Conservation (phyloP, 2,329 filamentous ascomycete species). For the Beauveria rudraprayagi region DNA sequence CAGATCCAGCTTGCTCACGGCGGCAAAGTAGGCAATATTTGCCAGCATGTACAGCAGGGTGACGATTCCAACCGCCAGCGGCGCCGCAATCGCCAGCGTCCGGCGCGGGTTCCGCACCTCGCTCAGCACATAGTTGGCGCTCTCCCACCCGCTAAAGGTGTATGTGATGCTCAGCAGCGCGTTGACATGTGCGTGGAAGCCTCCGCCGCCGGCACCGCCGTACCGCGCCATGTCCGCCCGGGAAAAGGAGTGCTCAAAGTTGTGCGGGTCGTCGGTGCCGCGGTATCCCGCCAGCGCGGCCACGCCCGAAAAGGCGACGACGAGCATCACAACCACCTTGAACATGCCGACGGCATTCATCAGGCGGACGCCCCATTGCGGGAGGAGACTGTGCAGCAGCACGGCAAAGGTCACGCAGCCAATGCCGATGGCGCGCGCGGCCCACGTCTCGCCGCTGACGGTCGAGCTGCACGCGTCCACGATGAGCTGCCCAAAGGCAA, state of each 20-base stretch:
- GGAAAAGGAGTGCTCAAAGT: conserved; percentile 49
- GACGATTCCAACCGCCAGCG: conserved; percentile 48
- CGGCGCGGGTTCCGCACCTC: conserved; percentile 48
- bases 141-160: conserved; percentile 57
- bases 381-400: conserved; percentile 41
- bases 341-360: conserved; percentile 52
- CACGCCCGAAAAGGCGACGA: conserved; percentile 55
- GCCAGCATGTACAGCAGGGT: conserved; percentile 55
- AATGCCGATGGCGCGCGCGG: conserved; percentile 47
- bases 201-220: conserved; percentile 37
- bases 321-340: conserved; percentile 51
- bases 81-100: conserved; percentile 48
- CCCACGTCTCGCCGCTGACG: conserved; percentile 43
- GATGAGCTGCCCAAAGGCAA: conserved; percentile 51
- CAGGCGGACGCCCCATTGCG: conserved; percentile 51
- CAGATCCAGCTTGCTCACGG: conserved; percentile 50
- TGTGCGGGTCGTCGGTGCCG: conserved; percentile 41
- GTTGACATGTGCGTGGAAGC: conserved; percentile 46
- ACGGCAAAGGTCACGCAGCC: conserved; percentile 47
- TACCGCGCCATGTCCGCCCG: conserved; percentile 36
- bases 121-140: conserved; percentile 53
- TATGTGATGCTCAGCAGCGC: conserved; percentile 52
- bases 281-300: conserved; percentile 45
- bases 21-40: conserved; percentile 59
- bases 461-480: conserved; percentile 43